These are phyloP conservation scores for Boechera divaricarpa DNA, from an alignment of 345 rosid genomes.

Conservation along the genomic window DNA sequence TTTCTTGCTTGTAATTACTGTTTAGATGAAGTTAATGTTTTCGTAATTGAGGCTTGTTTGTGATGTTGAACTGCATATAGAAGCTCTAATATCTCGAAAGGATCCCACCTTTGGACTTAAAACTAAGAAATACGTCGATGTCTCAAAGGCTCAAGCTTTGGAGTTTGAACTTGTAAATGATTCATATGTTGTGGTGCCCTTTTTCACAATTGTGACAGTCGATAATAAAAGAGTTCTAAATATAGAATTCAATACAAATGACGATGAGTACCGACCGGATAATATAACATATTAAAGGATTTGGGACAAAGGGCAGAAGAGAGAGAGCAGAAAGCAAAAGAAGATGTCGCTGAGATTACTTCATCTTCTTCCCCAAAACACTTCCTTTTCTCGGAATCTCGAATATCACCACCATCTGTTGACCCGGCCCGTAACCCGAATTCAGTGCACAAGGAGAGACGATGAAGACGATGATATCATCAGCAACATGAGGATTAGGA, in stretches of 20 bases:
- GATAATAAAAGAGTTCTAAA: too few species aligned
- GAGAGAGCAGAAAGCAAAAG: not conserved
- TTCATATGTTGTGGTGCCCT: too few species aligned
- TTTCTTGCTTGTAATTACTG: not conserved
- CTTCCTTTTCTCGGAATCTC: constrained; percentile 26
- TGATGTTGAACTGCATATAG: not conserved
- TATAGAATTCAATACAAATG: not conserved
- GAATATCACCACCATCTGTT: not conserved
- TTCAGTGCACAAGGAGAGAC: constrained; percentile 45
- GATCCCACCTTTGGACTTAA: not conserved
- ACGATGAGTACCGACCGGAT: not conserved
- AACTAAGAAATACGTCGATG: not conserved
- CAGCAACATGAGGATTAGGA: constrained; percentile 33
- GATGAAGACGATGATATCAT: constrained; percentile 30
- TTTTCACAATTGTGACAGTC: too few species aligned
- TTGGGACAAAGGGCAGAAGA: constrained; percentile 2
- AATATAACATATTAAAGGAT: not conserved
- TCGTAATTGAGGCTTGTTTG: not conserved
- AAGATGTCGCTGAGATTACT: constrained; percentile 55
- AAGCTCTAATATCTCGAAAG: not conserved
- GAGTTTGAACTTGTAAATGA: not conserved
- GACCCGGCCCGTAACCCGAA: constrained; percentile 46
- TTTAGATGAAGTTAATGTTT: not conserved
- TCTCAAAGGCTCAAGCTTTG: not conserved
- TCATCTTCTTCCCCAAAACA: constrained; percentile 38